These are phyloP conservation scores for Cercospora zeae-maydis DNA, from an alignment of 2,329 filamentous ascomycete species.

Conservation along the genomic window DNA sequence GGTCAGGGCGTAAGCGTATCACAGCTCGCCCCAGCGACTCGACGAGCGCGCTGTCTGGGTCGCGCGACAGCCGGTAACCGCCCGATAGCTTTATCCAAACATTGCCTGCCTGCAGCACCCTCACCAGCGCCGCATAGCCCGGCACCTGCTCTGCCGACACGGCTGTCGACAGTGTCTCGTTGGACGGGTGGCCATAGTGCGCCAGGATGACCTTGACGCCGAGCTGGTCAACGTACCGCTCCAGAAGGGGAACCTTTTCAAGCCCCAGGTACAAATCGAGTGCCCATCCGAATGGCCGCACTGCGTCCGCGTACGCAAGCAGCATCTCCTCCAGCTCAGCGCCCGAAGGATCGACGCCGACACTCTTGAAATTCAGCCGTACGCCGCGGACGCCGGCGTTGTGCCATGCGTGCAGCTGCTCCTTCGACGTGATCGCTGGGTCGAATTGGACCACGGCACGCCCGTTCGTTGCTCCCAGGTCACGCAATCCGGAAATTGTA, in stretches of 20 bases:
- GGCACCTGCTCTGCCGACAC: constrained; percentile 42
- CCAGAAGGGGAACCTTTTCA: constrained; percentile 48
- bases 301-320: constrained; percentile 49
- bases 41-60: constrained; percentile 30
- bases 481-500: constrained; percentile 52
- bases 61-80: constrained; percentile 53
- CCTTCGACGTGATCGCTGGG: constrained; percentile 39
- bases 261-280: constrained; percentile 58
- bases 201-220: constrained; percentile 55
- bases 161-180: constrained; percentile 28
- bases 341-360: constrained; percentile 40
- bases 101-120: constrained; percentile 46
- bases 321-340: constrained; percentile 44
- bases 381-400: constrained; percentile 56
- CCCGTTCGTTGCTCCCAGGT: constrained; percentile 49
- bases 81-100: constrained; percentile 59
- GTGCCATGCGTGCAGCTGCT: constrained; percentile 54
- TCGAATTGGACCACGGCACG: constrained; percentile 58
- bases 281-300: constrained; percentile 53
- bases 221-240: constrained; percentile 49
- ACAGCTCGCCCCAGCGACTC: constrained; percentile 50
- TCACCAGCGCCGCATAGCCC: constrained; percentile 50
- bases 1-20: constrained; percentile 43
- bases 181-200: constrained; percentile 50
- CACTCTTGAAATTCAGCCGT: constrained; percentile 57